Evolutionary conservation across 23 red algal species (phyloP), one percentile per base, ranked within the genome.

Genomic region (Gracilaria domingensis): DNA sequence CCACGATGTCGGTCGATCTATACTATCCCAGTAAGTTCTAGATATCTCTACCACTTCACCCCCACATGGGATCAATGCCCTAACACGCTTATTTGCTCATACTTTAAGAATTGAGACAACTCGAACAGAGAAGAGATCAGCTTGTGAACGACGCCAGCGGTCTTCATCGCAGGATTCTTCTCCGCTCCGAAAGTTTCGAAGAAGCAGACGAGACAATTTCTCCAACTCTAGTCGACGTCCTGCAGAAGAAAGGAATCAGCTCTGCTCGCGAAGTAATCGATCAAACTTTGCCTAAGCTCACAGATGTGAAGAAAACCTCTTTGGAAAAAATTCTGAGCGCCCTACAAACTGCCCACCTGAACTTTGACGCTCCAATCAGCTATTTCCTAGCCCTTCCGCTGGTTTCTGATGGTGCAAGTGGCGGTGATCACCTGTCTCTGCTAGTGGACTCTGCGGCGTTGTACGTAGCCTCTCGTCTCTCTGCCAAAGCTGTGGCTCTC

Each of bases 181-280:
- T 64, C 21, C 59, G 59, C 21, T 64, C 59, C 21, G 59, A 64
- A 64, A 64, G 59, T 64, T 64, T 64, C 8, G 59, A 64, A 64
- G 59, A 64, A 64, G 59, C 59, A 4, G 8, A 64, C 59, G 8
- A 6, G 21, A 64, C 7, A 64, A 6, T 64, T 6, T n/a, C 28
- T 20, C 59, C 59, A 20, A 64, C 59, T 6, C 59, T 64, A 18
- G 21, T 18, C 5, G 59, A 64, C 21, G 21, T 20, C 5, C 59
- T 64, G 59, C 59, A 64, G 8, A 64, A 64, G 59, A 64, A 64
- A n/a, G 59, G 59, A 64, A 64, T 64, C 59, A 64, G 21, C 59
- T 64, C 59, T 30, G 59, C 59, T 64, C 59, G 59, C n/a, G 59
- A 64, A 64, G 8, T 64, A 6, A 30, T 30, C 21, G 59, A 64